Evolutionary conservation across 495 filamentous ascomycete species (phyloP), one percentile per base, ranked within the genome.

Genomic region (Aspergillus conjunctus): DNA sequence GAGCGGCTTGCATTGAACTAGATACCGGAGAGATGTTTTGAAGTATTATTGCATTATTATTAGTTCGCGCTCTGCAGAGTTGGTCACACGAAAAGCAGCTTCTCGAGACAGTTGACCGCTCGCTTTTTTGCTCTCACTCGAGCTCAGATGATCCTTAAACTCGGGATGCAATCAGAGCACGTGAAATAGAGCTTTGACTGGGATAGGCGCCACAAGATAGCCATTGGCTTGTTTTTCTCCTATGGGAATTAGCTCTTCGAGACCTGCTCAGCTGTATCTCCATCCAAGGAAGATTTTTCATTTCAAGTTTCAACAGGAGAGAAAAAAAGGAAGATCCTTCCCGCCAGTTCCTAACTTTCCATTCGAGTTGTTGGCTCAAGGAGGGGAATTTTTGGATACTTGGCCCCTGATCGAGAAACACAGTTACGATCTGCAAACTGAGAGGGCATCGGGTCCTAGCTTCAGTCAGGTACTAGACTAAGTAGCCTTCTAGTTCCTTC

Each of bases 381-480:
- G 44, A 45, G 45, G 45, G 59, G 52, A 34, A 61, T 41, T 48
- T 56, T 37, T 57, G 52, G 55, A 58, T 37, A 43, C 61, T 44
- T 37, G 43, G 26, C 52, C 63, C 63, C 63, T 59, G 56, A 61
- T 56, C 33, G 51, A 61, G 54, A 37, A 55, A 56, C 44, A 57
- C 39, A 51, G 52, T 63, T 22, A 41, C 44, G 64, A 66, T 66
- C 64, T 66, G 57, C 64, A 53, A 58, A 60, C 52, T 34, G 49
- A n/a, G 56, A 48, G 56, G 39, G 49, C 30, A 56, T 56, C 44
- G 17, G 44, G 44, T 21, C 17, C 44, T 48, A 11, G 17, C n/a
- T 11, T 48, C 8, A n/a, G 37, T n/a, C n/a, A n/a, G n/a, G n/a
- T n/a, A n/a, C n/a, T 6, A 51, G 34, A 26, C 26, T 6, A 51